Evolutionary conservation across 805 yeast genomes (phyloP), one percentile per base, ranked within the genome.

Genomic region (Saturnispora besseyi): DNA sequence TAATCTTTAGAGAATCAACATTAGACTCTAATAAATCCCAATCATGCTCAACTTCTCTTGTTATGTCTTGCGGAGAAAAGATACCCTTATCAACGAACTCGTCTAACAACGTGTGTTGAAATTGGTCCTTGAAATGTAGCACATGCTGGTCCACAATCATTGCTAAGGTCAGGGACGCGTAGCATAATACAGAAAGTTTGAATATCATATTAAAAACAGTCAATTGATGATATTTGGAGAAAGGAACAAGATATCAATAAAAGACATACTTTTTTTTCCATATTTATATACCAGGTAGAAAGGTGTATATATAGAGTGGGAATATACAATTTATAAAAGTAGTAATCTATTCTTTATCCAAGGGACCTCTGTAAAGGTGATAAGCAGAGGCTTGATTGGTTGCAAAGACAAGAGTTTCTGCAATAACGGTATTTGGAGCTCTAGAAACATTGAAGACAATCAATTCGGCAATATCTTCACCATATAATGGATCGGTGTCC

Each of bases 341-440:
- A 36, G 15, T 36, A 36, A 12, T 24, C 18, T 24, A 38, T 22
- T 38, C 22, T 9, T 11, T n/a, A 15, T 55, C 55, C n/a, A 56
- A 41, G 11, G 55, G 24, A 12, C 66, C 68, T 51, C 65, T 59
- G 71, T 81, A 72, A 33, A 83, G 65, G 61, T 83, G 87, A 57
- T 73, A 68, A 7, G 95, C 81, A 52, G 86, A 76, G 4, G 95
- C 96, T 72, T 90, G 97, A 70, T 85, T 82, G 43, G 81, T 76
- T 15, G 96, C 87, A 70, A 89, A 87, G 11, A 91, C 82, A 63
- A 90, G 73, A 15, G 87, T 73, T 63, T 89, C 95, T 22, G 91
- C 90, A 60, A 84, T 68, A 15, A 84, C 91, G 1, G 86, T 79
- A 62, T 84, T 84, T 56, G 75, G 76, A 53, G 79, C 77, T 67